Conservation (phyloP, 1,284 basidiomycete species). For the Volvariella volvacea region DNA sequence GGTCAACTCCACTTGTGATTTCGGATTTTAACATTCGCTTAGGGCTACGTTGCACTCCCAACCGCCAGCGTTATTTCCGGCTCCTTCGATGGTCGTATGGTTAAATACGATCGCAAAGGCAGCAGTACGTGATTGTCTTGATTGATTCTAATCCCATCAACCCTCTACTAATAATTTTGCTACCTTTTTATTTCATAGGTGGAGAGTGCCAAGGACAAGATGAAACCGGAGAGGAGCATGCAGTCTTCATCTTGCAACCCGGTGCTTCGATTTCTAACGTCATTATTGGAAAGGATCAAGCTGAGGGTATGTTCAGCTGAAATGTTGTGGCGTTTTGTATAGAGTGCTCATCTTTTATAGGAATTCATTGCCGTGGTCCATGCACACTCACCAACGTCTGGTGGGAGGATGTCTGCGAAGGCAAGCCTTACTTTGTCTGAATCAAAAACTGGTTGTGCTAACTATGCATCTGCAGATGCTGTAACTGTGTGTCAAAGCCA, state of each 20-base stretch:
- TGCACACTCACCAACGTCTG: slow-evolving; percentile 21
- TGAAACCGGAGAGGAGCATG: slow-evolving; percentile 20
- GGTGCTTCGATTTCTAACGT: slow-evolving; percentile 21
- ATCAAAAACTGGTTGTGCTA: neutral
- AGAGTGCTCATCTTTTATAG: slow-evolving; percentile 3
- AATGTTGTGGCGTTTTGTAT: too few species aligned
- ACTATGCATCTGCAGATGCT: slow-evolving; percentile 9
- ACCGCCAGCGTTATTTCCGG: slow-evolving; percentile 19
- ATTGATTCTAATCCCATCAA: too few species aligned
- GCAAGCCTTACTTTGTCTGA: slow-evolving; percentile 8
- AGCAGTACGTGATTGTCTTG: slow-evolving; percentile 17
- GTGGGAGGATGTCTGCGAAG: slow-evolving; percentile 23
- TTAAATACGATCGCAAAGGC: slow-evolving; percentile 19
- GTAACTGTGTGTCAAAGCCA: slow-evolving; percentile 7
- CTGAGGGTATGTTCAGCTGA: slow-evolving; percentile 13
- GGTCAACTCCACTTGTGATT: neutral
- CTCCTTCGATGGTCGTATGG: slow-evolving; percentile 20
- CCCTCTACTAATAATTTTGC: neutral
- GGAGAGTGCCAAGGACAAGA: slow-evolving; percentile 17
- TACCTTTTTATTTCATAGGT: slow-evolving; percentile 9
- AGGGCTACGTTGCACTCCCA: slow-evolving; percentile 19
- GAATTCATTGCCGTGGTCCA: slow-evolving; percentile 20
- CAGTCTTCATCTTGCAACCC: slow-evolving; percentile 19
- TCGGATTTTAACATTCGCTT: neutral
- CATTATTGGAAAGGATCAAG: slow-evolving; percentile 19